phyloP scores from a whole-genome alignment of 345 rosid genomes.

The Eucalyptus albens region DNA sequence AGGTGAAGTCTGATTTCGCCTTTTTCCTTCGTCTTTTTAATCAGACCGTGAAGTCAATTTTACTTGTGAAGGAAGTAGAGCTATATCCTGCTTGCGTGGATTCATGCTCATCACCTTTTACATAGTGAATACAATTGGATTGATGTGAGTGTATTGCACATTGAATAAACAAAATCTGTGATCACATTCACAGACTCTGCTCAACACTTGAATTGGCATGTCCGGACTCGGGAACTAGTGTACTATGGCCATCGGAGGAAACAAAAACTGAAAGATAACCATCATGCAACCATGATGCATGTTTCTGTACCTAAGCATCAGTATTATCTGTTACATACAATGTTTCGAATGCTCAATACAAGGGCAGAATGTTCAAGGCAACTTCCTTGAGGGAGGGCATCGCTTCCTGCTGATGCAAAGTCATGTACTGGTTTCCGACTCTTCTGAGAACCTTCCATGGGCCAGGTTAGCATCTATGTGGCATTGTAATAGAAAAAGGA shows the following conservation, averaged over 20 bases:
- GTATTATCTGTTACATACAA: neutral
- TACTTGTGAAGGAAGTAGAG: no score
- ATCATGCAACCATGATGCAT: neutral
- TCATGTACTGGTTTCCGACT: slow-evolving; percentile 17
- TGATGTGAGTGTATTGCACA: neutral
- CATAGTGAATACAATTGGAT: neutral
- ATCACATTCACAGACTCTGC: neutral
- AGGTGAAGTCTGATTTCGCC: neutral
- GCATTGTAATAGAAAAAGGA: neutral
- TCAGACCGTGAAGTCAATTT: neutral
- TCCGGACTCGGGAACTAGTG: neutral
- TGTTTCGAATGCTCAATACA: slow-evolving; percentile 21
- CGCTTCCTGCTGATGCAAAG: slow-evolving; percentile 55
- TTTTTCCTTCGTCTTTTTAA: neutral
- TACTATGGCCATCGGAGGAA: neutral
- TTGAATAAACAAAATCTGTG: neutral
- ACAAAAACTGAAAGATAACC: neutral
- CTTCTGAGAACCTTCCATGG: slow-evolving; percentile 81
- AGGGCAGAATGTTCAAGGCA: slow-evolving; percentile 71
- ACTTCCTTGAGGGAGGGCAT: slow-evolving; percentile 96
- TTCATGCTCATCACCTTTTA: neutral
- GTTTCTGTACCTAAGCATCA: neutral
- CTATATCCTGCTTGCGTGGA: neutral
- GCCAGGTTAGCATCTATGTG: slow-evolving; percentile 71
- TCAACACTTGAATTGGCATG: neutral